Evolutionary conservation across 78 protist species (phyloP).

Genomic region (Dictyostelium brefeldianum): DNA sequence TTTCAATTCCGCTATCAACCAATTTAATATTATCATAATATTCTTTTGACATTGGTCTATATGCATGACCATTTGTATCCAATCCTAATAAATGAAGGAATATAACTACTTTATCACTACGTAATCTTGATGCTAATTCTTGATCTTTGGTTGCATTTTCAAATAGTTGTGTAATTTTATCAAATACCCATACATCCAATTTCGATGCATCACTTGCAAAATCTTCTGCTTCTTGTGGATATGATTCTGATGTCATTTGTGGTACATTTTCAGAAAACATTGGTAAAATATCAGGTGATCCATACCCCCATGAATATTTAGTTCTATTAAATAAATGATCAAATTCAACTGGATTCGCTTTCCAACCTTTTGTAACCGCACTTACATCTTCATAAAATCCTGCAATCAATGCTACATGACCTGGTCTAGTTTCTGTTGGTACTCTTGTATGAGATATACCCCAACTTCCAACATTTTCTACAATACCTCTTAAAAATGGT

Average conservation of each 20-base stretch:
- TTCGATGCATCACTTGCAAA: conserved; percentile 79
- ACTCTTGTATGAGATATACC: conserved; percentile 95
- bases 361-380: conserved; percentile 96
- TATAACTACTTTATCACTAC: conserved; percentile 29
- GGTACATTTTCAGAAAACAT: conserved; percentile 83
- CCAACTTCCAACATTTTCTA: conserved; percentile 72
- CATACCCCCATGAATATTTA: conserved; percentile 83
- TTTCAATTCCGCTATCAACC: conserved; percentile 84
- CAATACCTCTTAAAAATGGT: conserved; percentile 79
- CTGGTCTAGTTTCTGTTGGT: conserved; percentile 97
- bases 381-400: conserved; percentile 95
- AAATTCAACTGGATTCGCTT: conserved; percentile 91
- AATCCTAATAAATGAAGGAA: conserved; percentile 94
- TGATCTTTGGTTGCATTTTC: conserved; percentile 55
- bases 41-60: conserved; percentile 82
- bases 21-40: conserved; percentile 78
- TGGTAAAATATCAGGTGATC: conserved; percentile 91
- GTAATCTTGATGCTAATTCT: conserved; percentile 25
- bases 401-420: conserved; percentile 95
- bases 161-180: conserved; percentile 59
- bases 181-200: conserved; percentile 92
- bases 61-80: conserved; percentile 93
- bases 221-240: conserved; percentile 85
- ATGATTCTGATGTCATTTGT: conserved; percentile 52
- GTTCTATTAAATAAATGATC: conserved; percentile 91